A percentile compares a stretch with the other conserved stretches of the same genome.
phyloP scores from a whole-genome alignment of 345 rosid genomes.

The Syzygium oleosum region DNA sequence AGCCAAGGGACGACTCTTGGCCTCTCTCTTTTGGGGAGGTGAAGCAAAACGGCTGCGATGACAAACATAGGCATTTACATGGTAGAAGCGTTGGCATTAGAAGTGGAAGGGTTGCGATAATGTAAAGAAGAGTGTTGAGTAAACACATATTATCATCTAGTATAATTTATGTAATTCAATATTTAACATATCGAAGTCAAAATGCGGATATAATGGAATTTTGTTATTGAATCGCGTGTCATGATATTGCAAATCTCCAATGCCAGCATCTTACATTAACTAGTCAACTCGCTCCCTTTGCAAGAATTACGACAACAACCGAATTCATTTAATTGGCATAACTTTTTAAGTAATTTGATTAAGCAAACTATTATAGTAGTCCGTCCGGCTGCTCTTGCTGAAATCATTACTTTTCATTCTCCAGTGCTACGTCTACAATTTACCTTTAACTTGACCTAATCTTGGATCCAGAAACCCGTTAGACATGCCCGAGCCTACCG shows the following conservation, averaged over 20 bases:
- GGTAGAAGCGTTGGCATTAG: not conserved
- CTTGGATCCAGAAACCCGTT: not conserved
- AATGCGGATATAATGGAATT: rapidly evolving
- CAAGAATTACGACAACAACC: not conserved
- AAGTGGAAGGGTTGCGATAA: not conserved
- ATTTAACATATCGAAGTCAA: not conserved
- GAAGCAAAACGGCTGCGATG: not conserved
- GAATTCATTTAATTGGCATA: not conserved
- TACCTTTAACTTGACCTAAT: not conserved
- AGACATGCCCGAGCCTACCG: not conserved
- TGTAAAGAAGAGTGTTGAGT: not conserved
- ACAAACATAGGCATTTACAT: not conserved
- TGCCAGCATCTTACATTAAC: not conserved
- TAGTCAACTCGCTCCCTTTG: not conserved
- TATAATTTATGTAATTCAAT: not conserved
- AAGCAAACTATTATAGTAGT: not conserved
- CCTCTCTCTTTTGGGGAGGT: not conserved
- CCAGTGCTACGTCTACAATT: not conserved
- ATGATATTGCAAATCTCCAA: not conserved
- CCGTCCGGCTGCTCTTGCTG: no score
- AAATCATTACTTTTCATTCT: no score
- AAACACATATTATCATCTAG: not conserved
- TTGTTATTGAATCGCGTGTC: not conserved
- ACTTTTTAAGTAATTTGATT: not conserved
- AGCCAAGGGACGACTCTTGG: not conserved